A percentile compares a stretch with the other conserved stretches of the same genome.
These are phyloP conservation scores for Cryptosporidium ubiquitum DNA, from an alignment of 169 alveolate genomes.

Conservation along the genomic window DNA sequence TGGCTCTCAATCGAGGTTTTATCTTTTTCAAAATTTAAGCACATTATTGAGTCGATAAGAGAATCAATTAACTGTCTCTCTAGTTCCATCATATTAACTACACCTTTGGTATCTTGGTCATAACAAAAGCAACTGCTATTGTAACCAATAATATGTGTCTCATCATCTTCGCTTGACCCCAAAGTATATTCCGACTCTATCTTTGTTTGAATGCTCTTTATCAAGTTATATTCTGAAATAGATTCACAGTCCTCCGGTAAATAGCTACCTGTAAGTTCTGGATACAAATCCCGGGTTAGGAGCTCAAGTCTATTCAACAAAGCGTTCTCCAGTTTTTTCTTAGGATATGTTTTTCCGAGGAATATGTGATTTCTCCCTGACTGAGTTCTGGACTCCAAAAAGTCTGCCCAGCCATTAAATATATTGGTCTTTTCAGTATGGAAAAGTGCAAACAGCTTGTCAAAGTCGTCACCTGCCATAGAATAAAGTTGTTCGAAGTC, in stretches of 20 bases:
- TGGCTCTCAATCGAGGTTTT: not conserved
- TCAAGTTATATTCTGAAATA: slow-evolving; percentile 17
- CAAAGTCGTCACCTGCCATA: slow-evolving; percentile 13
- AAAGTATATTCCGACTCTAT: not conserved
- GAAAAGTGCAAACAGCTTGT: slow-evolving; percentile 62
- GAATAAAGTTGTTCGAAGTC: slow-evolving; percentile 35
- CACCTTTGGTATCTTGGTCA: not conserved
- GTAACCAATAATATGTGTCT: not conserved
- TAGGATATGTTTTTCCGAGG: slow-evolving; percentile 19
- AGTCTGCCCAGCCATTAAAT: slow-evolving; percentile 62
- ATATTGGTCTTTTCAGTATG: slow-evolving; percentile 45
- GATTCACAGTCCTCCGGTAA: slow-evolving; percentile 19
- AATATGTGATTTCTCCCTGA: slow-evolving; percentile 15
- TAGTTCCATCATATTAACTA: slow-evolving; percentile 3
- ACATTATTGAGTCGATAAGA: slow-evolving; percentile 28
- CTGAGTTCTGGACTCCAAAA: slow-evolving; percentile 49
- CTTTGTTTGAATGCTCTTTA: not conserved
- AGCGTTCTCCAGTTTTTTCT: not conserved
- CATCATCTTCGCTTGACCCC: not conserved
- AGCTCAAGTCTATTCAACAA: slow-evolving; percentile 15
- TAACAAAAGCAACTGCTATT: slow-evolving; percentile 9
- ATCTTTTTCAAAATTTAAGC: not conserved
- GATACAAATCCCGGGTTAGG: slow-evolving; percentile 10
- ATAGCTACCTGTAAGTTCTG: not conserved
- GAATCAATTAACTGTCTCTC: slow-evolving; percentile 59